Conservation (phyloP, 208 protist genomes). For the Eutreptiella sp. region DNA sequence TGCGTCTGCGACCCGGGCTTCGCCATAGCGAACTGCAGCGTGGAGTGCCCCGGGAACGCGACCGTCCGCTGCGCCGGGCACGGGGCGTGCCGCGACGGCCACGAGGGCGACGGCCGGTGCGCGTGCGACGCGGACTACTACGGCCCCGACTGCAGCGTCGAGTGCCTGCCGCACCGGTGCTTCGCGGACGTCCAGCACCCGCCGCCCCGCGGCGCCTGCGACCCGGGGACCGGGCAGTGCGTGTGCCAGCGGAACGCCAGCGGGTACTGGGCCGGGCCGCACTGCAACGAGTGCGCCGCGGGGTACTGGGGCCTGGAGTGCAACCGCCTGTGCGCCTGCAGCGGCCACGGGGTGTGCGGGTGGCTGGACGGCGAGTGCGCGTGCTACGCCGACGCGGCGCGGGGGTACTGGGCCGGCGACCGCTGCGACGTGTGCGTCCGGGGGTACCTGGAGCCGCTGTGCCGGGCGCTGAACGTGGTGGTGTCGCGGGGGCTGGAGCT, state of each 20-base stretch:
- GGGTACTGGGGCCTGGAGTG: constrained; percentile 19
- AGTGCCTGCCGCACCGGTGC: too few species aligned
- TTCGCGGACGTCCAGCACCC: too few species aligned
- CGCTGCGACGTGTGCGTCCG: constrained; percentile 6
- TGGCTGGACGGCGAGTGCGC: constrained; percentile 2
- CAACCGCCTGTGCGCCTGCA: background rate
- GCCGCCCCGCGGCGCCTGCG: background rate
- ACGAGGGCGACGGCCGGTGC: constrained; percentile 10
- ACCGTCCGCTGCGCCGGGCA: constrained; percentile 4
- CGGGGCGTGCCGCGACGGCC: constrained; percentile 14
- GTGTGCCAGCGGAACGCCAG: too few species aligned
- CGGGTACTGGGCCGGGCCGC: too few species aligned
- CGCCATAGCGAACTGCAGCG: too few species aligned
- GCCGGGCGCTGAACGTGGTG: too few species aligned
- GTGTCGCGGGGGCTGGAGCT: too few species aligned
- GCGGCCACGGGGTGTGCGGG: constrained; percentile 6
- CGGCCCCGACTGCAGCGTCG: constrained; percentile 12
- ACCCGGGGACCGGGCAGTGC: too few species aligned
- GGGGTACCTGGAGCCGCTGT: constrained; percentile 13
- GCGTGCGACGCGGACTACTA: constrained; percentile 16
- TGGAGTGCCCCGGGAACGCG: too few species aligned
- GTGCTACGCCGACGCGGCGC: background rate
- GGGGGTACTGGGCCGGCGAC: constrained; percentile 21
- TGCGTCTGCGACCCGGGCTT: constrained; percentile 14
- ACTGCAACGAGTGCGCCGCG: constrained; percentile 6